phyloP scores from a whole-genome alignment of 805 yeast genomes.

The Hanseniaspora taiwanica region DNA sequence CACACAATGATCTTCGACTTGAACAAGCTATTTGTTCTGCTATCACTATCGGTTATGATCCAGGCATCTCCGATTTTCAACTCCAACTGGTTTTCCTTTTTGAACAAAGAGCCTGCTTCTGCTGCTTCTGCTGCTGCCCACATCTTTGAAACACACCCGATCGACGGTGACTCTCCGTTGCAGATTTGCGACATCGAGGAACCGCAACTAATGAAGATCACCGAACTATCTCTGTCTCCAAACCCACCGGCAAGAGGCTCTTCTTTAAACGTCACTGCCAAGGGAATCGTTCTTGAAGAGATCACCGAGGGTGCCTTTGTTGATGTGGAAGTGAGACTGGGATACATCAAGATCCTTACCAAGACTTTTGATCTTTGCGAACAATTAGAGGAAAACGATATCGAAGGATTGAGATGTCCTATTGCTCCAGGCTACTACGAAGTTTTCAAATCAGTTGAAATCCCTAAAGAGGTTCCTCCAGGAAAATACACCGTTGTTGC shows the following conservation, averaged over 20 bases:
- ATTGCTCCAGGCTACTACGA: slow-evolving; percentile 53
- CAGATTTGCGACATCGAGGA: slow-evolving; percentile 55
- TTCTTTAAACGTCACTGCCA: slow-evolving; percentile 67
- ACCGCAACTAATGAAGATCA: slow-evolving; percentile 51
- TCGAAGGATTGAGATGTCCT: slow-evolving; percentile 57
- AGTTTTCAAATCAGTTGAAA: slow-evolving; percentile 58
- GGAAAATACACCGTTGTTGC: slow-evolving; percentile 82
- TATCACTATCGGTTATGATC: background rate
- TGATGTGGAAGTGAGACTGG: slow-evolving; percentile 85
- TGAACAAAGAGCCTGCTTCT: background rate
- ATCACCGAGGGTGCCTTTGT: slow-evolving; percentile 84
- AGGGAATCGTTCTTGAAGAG: slow-evolving; percentile 42
- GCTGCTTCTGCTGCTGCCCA: slow-evolving; percentile 1
- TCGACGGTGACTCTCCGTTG: slow-evolving; percentile 87
- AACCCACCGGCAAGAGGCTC: slow-evolving; percentile 85
- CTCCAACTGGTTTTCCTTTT: background rate
- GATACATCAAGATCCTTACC: slow-evolving; percentile 75
- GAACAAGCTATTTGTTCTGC: background rate
- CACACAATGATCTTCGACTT: too few species aligned
- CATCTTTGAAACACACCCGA: too few species aligned
- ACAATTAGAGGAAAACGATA: slow-evolving; percentile 65
- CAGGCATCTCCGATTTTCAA: background rate
- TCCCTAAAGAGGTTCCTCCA: slow-evolving; percentile 90
- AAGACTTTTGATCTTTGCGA: slow-evolving; percentile 93
- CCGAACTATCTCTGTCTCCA: slow-evolving; percentile 51